phyloP scores from a whole-genome alignment of 2,329 filamentous ascomycete genomes.

The Paramyrothecium roridum region DNA sequence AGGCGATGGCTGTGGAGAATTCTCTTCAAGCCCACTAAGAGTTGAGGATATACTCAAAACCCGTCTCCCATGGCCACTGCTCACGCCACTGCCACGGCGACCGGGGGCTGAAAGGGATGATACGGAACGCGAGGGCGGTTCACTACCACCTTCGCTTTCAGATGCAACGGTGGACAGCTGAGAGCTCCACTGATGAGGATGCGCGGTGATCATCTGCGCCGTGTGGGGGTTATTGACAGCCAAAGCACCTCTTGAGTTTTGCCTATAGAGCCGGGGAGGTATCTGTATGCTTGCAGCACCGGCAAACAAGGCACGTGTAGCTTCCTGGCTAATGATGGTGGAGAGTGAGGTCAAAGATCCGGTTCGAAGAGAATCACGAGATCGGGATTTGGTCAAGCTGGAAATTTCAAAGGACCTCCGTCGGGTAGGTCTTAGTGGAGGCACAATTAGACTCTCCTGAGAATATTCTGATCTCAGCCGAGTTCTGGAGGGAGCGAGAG shows the following conservation, averaged over 20 bases:
- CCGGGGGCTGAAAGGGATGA: constrained; percentile 39
- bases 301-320: constrained; percentile 28
- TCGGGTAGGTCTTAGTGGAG: constrained; percentile 48
- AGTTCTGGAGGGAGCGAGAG: constrained; percentile 28
- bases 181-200: constrained; percentile 60
- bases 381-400: constrained; percentile 46
- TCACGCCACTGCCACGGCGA: constrained; percentile 47
- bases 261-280: constrained; percentile 17
- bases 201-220: constrained; percentile 18
- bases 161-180: constrained; percentile 63
- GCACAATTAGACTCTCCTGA: constrained; percentile 57
- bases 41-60: constrained; percentile 58
- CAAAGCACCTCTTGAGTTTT: constrained; percentile 8
- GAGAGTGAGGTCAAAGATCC: constrained; percentile 55
- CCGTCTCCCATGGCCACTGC: constrained; percentile 49
- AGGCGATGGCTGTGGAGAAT: constrained; percentile 7
- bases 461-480: constrained; percentile 46
- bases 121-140: constrained; percentile 44
- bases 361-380: constrained; percentile 50
- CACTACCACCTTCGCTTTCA: constrained; percentile 54
- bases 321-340: constrained; percentile 50
- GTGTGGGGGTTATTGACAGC: constrained; percentile 4
- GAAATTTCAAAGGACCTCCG: constrained; percentile 46
- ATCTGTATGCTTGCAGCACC: constrained; percentile 20
- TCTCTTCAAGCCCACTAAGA: constrained; percentile 40